Evolutionary conservation across 148 eudicot species (phyloP).

Genomic region (Vaccinium corymbosum): DNA sequence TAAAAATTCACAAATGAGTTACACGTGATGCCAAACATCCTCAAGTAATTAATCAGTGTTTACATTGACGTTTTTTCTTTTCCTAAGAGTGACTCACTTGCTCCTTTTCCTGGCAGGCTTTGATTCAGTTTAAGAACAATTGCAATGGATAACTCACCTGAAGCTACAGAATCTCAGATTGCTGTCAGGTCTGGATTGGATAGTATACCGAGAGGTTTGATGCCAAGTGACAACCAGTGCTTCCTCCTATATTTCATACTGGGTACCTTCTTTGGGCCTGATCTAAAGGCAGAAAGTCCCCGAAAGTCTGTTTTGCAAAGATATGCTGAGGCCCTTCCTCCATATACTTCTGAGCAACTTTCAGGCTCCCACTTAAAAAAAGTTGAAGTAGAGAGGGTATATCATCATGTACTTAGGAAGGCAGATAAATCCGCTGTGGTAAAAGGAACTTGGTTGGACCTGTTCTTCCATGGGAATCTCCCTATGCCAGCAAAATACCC

Average conservation of each 20-base stretch:
- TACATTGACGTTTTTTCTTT: conserved; percentile 3
- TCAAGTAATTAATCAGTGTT: not conserved
- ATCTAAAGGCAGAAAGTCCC: conserved; percentile 44
- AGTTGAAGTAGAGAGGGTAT: conserved; percentile 58
- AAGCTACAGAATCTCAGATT: conserved; percentile 5
- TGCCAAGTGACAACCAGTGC: conserved; percentile 49
- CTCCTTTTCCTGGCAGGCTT: conserved; percentile 12
- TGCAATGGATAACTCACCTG: conserved; percentile 24
- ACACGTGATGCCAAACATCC: conserved; percentile 8
- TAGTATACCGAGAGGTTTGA: conserved; percentile 17
- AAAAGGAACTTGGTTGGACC: conserved; percentile 40
- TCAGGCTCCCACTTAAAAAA: conserved; percentile 50
- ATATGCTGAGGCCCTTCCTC: conserved; percentile 50
- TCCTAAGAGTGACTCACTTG: not conserved
- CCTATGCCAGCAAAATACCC: conserved; percentile 35
- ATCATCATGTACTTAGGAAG: conserved; percentile 61
- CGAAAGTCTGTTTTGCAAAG: conserved; percentile 63
- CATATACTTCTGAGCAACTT: conserved; percentile 49
- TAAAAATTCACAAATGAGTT: not conserved
- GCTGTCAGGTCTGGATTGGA: conserved; percentile 19
- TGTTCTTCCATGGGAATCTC: conserved; percentile 57
- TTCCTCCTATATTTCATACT: conserved; percentile 71
- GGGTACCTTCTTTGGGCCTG: conserved; percentile 81
- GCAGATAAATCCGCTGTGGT: conserved; percentile 52
- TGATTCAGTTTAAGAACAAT: not conserved